These are phyloP conservation scores for Melanomma pulvis-pyrius DNA, from an alignment of 495 filamentous ascomycete genomes.

Conservation along the genomic window DNA sequence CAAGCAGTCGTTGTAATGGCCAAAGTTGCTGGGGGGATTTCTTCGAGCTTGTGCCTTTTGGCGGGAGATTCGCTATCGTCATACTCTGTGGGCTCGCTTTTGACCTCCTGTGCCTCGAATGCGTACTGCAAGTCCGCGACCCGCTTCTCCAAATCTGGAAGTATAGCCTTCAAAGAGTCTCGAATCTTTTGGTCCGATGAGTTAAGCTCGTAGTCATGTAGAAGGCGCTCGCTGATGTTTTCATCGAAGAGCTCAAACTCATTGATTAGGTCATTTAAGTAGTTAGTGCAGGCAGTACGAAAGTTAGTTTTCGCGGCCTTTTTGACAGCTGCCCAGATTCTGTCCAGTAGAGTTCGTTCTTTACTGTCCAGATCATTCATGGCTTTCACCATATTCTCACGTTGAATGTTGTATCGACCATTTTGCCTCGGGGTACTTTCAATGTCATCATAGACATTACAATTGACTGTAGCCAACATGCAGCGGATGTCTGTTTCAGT, in stretches of 20 bases:
- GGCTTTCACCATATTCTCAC: not conserved
- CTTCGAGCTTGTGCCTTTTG: not conserved
- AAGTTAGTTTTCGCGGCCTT: not conserved
- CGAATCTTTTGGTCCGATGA: slow-evolving; percentile 1
- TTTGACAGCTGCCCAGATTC: not conserved
- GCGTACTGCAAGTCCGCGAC: not conserved
- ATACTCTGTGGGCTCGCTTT: not conserved
- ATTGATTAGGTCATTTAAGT: not conserved
- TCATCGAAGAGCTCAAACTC: slow-evolving; percentile 7
- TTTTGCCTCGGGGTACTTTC: not conserved
- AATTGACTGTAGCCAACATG: slow-evolving; percentile 12
- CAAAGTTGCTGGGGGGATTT: no score
- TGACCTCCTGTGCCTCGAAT: not conserved
- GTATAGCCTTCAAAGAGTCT: not conserved
- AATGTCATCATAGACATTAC: not conserved
- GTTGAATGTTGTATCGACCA: not conserved
- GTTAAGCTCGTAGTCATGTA: slow-evolving; percentile 3
- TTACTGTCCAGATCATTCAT: not conserved
- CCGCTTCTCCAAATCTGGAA: not conserved
- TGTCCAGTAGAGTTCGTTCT: not conserved
- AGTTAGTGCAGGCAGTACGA: not conserved
- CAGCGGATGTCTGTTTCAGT: slow-evolving; percentile 17
- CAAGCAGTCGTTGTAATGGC: no score
- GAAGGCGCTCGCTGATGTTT: slow-evolving; percentile 7
- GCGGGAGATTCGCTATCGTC: not conserved